phyloP scores from a whole-genome alignment of 75 land plant species.

The Isoetes taiwanensis region DNA sequence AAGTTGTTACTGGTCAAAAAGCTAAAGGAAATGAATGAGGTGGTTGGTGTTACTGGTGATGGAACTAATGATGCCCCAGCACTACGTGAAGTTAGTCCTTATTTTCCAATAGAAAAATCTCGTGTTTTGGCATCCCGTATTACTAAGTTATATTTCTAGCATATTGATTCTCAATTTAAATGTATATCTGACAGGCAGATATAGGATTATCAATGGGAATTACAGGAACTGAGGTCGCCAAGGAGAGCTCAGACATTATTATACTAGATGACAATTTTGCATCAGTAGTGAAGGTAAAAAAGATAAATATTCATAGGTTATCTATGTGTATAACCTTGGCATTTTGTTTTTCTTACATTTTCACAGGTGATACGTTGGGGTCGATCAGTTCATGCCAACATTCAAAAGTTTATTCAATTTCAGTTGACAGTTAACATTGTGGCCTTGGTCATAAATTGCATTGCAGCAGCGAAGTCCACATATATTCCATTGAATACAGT shows the following conservation, averaged over 20 bases:
- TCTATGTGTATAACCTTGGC: neutral
- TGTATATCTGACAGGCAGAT: conserved; percentile 11
- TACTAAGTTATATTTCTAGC: no score
- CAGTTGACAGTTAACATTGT: conserved; percentile 85
- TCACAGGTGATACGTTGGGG: conserved; percentile 71
- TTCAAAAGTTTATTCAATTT: conserved; percentile 87
- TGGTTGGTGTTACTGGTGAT: conserved; percentile 39
- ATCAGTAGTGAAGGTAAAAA: conserved; percentile 64
- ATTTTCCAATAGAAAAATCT: no score
- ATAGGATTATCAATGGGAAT: conserved; percentile 31
- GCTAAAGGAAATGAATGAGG: conserved; percentile 23
- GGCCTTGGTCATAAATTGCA: conserved; percentile 58
- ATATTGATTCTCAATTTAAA: no score
- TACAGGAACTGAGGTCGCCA: conserved; percentile 42
- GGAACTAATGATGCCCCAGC: conserved; percentile 47
- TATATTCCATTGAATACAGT: conserved; percentile 83
- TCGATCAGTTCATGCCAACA: conserved; percentile 71
- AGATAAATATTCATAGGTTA: no score
- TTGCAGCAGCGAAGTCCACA: conserved; percentile 60
- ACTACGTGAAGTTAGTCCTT: conserved; percentile 38
- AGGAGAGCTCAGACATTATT: conserved; percentile 71
- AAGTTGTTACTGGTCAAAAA: conserved; percentile 29
- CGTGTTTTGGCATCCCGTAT: no score
- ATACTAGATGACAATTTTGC: conserved; percentile 76
- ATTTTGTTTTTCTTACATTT: neutral